Evolutionary conservation across 192 early-diverging fungal species (phyloP).

Genomic region (Mortierella antarctica): DNA sequence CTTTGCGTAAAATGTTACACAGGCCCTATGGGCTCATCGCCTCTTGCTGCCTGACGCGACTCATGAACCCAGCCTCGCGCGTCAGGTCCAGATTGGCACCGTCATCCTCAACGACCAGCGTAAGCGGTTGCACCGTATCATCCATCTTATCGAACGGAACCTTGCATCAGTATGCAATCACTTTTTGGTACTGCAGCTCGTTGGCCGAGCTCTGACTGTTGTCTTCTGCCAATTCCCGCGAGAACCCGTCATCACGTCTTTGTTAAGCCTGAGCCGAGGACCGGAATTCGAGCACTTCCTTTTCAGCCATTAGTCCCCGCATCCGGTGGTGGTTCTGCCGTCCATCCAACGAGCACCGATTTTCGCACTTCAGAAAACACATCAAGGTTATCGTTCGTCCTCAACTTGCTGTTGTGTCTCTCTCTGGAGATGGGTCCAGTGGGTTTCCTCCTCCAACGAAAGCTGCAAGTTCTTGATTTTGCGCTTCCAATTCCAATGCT

Average conservation of each 20-base stretch:
- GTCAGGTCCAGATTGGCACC: constrained; percentile 60
- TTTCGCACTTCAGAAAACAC: constrained; percentile 16
- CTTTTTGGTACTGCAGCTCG: constrained; percentile 82
- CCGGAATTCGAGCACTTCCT: constrained; percentile 48
- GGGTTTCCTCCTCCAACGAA: constrained; percentile 61
- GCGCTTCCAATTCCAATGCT: constrained; percentile 62
- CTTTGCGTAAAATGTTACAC: no score
- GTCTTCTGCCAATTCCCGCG: constrained; percentile 67
- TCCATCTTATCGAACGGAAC: constrained; percentile 83
- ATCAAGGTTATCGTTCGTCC: constrained; percentile 33
- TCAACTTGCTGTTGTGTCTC: constrained; percentile 19
- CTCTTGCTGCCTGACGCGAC: constrained; percentile 49
- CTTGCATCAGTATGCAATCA: constrained; percentile 89
- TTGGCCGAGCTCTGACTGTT: constrained; percentile 66
- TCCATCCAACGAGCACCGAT: neutral
- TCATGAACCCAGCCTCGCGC: constrained; percentile 61
- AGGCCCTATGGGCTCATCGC: constrained; percentile 7
- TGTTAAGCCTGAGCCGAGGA: constrained; percentile 49
- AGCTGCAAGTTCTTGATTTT: constrained; percentile 72
- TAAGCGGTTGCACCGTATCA: constrained; percentile 75
- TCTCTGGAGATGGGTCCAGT: constrained; percentile 54
- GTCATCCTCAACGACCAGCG: constrained; percentile 84
- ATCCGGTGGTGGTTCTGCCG: neutral
- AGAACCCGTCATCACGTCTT: constrained; percentile 57
- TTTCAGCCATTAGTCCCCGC: constrained; percentile 33